phyloP scores from a whole-genome alignment of 169 alveolate species.

The Plasmodium reichenowi region DNA sequence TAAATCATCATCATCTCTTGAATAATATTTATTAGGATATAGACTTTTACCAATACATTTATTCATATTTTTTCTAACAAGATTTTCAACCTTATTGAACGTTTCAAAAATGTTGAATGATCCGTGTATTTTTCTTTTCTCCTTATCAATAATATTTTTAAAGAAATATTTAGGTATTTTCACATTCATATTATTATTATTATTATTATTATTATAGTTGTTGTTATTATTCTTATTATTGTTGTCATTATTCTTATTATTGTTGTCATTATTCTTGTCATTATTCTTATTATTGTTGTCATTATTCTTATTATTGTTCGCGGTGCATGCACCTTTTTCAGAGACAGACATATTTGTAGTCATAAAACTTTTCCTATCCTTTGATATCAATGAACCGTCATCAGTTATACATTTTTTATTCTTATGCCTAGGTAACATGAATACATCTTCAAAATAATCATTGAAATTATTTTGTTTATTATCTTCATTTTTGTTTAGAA shows the following conservation, averaged over 20 bases:
- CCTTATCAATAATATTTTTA: slow-evolving; percentile 20
- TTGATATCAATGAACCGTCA: neutral
- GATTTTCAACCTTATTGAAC: slow-evolving; percentile 36
- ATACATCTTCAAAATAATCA: neutral
- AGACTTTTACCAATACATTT: neutral
- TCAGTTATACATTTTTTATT: slow-evolving; percentile 3
- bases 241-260: neutral
- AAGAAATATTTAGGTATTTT: slow-evolving; percentile 5
- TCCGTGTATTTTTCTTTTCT: slow-evolving; percentile 45
- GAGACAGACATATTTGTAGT: neutral
- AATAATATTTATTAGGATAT: slow-evolving; percentile 12
- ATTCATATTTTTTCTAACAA: slow-evolving; percentile 47
- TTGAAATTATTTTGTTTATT: neutral
- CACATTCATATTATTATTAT: neutral
- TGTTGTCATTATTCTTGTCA: neutral
- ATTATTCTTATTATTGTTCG: neutral
- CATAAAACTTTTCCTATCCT: neutral
- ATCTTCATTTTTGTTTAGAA: neutral
- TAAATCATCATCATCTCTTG: slow-evolving; percentile 54
- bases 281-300: neutral
- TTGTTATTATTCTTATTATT: neutral
- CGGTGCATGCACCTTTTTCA: neutral
- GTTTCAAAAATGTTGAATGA: slow-evolving; percentile 68
- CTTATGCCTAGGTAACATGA: neutral
- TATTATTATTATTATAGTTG: slow-evolving; percentile 3